Conservation (phyloP, 495 filamentous ascomycete genomes). For the Penicillium subrubescens region DNA sequence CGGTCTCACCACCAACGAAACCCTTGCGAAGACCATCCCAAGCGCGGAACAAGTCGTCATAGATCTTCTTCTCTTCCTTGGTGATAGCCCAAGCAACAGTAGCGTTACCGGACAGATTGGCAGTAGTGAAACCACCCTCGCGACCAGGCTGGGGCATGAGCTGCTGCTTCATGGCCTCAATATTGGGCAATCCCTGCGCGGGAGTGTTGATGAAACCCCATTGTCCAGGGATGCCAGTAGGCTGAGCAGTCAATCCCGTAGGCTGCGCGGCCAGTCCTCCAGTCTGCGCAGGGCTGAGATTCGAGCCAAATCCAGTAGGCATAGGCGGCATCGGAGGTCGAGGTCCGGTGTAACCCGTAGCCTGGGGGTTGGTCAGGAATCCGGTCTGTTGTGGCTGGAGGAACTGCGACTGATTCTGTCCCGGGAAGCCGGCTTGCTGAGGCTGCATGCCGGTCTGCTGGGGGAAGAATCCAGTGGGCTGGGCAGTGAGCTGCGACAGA, state of each 20-base stretch:
- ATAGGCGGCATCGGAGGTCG: conserved; percentile 94
- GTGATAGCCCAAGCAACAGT: conserved; percentile 98
- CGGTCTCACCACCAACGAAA: conserved; percentile 88
- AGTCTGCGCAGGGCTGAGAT: conserved; percentile 65
- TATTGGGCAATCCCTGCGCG: conserved; percentile 85
- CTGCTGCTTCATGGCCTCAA: conserved; percentile 88
- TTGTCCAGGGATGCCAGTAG: conserved; percentile 94
- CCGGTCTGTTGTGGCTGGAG: conserved; percentile 52
- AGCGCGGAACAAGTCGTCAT: conserved; percentile 91
- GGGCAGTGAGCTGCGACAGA: conserved; percentile 70
- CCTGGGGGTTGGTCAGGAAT: conserved; percentile 56
- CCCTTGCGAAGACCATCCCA: conserved; percentile 97
- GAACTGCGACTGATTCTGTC: conserved; percentile 39
- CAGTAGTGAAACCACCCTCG: conserved; percentile 87
- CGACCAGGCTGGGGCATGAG: conserved; percentile 98
- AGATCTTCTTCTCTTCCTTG: conserved; percentile 97
- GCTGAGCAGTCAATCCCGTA: conserved; percentile 80
- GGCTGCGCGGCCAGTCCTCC: conserved; percentile 48
- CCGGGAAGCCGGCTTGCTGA: conserved; percentile 50
- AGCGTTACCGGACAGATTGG: conserved; percentile 88
- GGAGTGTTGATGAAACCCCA: conserved; percentile 98
- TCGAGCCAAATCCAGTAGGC: conserved; percentile 76
- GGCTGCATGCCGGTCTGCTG: conserved; percentile 61
- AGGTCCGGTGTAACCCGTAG: conserved; percentile 69
- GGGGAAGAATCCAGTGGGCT: conserved; percentile 64